Evolutionary conservation across 1,139 yeast genomes (phyloP), one percentile per base, ranked within the genome.

Genomic region (Protomyces gravidus): DNA sequence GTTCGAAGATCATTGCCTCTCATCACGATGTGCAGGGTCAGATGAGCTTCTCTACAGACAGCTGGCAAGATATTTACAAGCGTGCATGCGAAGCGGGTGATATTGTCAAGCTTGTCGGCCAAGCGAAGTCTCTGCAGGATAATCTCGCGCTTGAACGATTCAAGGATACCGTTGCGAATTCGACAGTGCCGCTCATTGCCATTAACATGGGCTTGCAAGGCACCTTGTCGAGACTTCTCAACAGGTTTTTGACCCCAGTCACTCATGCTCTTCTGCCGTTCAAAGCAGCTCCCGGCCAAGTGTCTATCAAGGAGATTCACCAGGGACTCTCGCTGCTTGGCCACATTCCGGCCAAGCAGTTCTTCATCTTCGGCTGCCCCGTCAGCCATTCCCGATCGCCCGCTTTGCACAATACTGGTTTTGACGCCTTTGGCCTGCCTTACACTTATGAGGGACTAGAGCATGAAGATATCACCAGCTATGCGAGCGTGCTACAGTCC

Each of bases 331-430:
- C 80, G n/a, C 74, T 78, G 50, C 76, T 89, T 66, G 96, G 96
- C 33, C 72, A 78, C 52, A 60, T 67, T n/a, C 66, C 71, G 1
- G 69, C 76, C 11, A 80, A 84, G 74, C 78, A 81, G 63, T 88
- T 83, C 67, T 87, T 80, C 74, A 84, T 92, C 64, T 84, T 84
- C 64, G 98, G 98, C 3, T 76, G 78, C 17, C 97, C 97, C 56
- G 80, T 90, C 63, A 73, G 80, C 3, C 96, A 89, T 70, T 89
- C 97, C 1, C 81, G 89, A 69, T 89, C 97, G 1, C 98, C 98
- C 49, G 76, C 80, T 15, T 76, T 92, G 66, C 97, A 92, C 73
- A 84, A 84, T 68, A 79, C 94, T 1, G 88, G 85, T 30, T 92
- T 85, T 73, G 69, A 80, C 62, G 74, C 78, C 19, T 77, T 89